These are phyloP conservation scores for Fusarium torulosum DNA, from an alignment of 2,329 filamentous ascomycete genomes.

Conservation along the genomic window DNA sequence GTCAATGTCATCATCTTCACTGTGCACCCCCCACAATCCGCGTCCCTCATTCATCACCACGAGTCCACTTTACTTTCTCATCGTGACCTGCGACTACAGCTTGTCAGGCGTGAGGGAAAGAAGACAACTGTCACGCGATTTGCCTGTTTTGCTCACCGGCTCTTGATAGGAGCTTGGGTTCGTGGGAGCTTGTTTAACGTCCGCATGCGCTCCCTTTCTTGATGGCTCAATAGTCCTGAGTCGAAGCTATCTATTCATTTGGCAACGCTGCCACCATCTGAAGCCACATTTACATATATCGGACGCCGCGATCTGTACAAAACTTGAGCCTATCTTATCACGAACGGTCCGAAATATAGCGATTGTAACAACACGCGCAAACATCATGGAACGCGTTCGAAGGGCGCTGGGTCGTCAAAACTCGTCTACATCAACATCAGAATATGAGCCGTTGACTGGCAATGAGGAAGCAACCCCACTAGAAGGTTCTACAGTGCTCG, in stretches of 20 bases:
- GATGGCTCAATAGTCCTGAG: slow-evolving; percentile 23
- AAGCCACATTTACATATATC: slow-evolving; percentile 2
- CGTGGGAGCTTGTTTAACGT: neutral
- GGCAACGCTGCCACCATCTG: slow-evolving; percentile 5
- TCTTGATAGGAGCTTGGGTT: slow-evolving; percentile 1
- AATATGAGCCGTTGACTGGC: slow-evolving; percentile 52
- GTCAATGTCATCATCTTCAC: slow-evolving; percentile 28
- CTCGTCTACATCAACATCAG: slow-evolving; percentile 43
- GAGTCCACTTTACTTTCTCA: slow-evolving; percentile 11
- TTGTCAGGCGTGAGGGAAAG: neutral
- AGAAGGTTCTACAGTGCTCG: slow-evolving; percentile 47
- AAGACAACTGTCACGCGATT: slow-evolving; percentile 26
- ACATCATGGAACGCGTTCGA: slow-evolving; percentile 48
- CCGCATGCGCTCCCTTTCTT: slow-evolving; percentile 21
- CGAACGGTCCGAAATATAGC: slow-evolving; percentile 1
- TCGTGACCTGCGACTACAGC: slow-evolving; percentile 16
- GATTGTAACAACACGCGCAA: slow-evolving; percentile 1
- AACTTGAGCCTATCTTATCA: neutral
- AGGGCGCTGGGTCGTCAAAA: slow-evolving; percentile 41
- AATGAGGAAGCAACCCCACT: slow-evolving; percentile 47
- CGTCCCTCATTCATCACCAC: slow-evolving; percentile 10
- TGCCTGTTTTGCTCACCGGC: neutral
- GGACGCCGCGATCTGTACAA: neutral
- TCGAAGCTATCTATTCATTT: slow-evolving; percentile 24
- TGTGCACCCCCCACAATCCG: slow-evolving; percentile 20